These are phyloP conservation scores for Rhizomucor miehei DNA, from an alignment of 371 early-diverging fungal genomes.

Conservation along the genomic window DNA sequence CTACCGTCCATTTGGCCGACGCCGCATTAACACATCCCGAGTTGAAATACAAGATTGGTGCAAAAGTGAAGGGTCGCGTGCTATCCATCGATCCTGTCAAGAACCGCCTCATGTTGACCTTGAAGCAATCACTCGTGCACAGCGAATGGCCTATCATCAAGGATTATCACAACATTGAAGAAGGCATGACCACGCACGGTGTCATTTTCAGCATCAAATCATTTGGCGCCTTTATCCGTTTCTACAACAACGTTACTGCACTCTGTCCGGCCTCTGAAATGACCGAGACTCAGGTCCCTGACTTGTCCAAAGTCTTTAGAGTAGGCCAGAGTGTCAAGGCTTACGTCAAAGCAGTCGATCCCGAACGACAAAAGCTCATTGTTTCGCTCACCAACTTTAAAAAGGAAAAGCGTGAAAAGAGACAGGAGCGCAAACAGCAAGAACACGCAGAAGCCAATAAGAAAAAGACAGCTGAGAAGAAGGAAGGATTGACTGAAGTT, in stretches of 20 bases:
- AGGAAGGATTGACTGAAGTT: constrained; percentile 53
- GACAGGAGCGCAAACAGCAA: constrained; percentile 32
- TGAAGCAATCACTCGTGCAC: constrained; percentile 78
- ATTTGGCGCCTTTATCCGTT: constrained; percentile 72
- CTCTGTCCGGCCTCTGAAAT: constrained; percentile 68
- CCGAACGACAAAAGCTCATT: constrained; percentile 28
- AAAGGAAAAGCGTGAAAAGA: constrained; percentile 27
- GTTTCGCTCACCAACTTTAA: constrained; percentile 35
- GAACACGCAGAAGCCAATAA: constrained; percentile 14
- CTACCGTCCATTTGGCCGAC: constrained; percentile 76
- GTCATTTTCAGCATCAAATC: constrained; percentile 58
- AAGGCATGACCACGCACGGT: constrained; percentile 64
- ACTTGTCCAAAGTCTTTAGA: constrained; percentile 51
- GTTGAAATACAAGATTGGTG: constrained; percentile 75
- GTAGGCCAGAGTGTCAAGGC: constrained; percentile 83
- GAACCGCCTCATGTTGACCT: constrained; percentile 65
- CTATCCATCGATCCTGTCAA: constrained; percentile 53
- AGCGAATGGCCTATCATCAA: constrained; percentile 65
- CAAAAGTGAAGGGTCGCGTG: constrained; percentile 69
- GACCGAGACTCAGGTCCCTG: constrained; percentile 49
- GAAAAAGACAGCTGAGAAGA: constrained; percentile 38
- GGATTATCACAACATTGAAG: constrained; percentile 51
- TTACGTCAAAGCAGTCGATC: constrained; percentile 59
- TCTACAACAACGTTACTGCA: constrained; percentile 73
- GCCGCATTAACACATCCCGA: constrained; percentile 69